Percentiles rank a stretch among this genome's conserved stretches.
Conservation (phyloP, 1,284 basidiomycete genomes). For the Boletellus sp. region DNA sequence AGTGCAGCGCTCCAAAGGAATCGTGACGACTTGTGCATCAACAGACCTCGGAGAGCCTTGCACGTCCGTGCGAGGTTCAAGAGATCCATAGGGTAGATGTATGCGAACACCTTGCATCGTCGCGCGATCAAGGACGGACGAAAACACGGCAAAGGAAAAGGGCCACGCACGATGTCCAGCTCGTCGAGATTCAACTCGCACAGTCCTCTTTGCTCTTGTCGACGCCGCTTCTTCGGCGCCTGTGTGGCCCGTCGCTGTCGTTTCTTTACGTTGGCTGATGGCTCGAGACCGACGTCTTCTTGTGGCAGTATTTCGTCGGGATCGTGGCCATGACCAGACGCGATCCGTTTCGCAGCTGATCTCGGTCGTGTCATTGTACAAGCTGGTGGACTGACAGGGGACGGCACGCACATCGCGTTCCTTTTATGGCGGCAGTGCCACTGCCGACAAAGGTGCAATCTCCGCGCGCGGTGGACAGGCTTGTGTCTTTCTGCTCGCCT, state of each 20-base stretch:
- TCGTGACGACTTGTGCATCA: conserved; percentile 25
- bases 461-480: conserved; percentile 41
- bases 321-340: conserved; percentile 1
- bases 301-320: not conserved
- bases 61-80: conserved; percentile 28
- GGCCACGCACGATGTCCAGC: conserved; percentile 2
- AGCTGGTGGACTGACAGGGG: conserved; percentile 15
- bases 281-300: not conserved
- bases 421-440: conserved; percentile 30
- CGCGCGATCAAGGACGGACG: not conserved
- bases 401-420: conserved; percentile 12
- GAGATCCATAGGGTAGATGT: conserved; percentile 25
- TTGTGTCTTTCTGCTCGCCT: no score
- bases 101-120: conserved; percentile 20
- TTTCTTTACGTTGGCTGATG: conserved; percentile 3
- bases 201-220: not conserved
- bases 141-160: not conserved
- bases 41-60: conserved; percentile 21
- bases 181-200: conserved; percentile 2
- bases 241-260: conserved; percentile 2
- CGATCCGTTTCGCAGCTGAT: not conserved
- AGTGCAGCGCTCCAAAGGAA: conserved; percentile 24
- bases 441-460: conserved; percentile 64
- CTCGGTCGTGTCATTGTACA: conserved; percentile 9
- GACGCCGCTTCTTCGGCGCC: conserved; percentile 12